Evolutionary conservation across 257 asterid species (phyloP).

Genomic region (Gentiana macrophylla): DNA sequence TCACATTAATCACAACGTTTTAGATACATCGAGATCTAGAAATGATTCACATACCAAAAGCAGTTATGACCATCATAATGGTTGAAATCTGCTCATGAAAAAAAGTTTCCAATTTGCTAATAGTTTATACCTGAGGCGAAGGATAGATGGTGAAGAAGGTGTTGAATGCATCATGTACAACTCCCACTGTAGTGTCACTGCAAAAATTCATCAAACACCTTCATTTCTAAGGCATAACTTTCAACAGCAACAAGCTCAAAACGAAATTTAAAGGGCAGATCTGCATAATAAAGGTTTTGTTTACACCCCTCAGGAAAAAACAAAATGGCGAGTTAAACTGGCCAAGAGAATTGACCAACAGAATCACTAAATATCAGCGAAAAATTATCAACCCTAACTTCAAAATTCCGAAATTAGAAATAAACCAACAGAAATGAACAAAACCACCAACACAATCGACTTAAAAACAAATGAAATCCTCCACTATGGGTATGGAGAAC

Average conservation of each 20-base stretch:
- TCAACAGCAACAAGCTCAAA: no score
- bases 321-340: no score
- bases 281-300: no score
- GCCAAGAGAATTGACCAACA: no score
- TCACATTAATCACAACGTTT: background rate
- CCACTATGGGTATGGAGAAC: background rate
- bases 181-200: constrained; percentile 68
- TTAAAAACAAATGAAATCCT: background rate
- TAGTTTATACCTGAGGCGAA: constrained; percentile 52
- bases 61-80: background rate
- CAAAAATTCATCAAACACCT: constrained; percentile 12
- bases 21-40: no score
- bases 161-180: constrained; percentile 76
- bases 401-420: background rate
- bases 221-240: no score
- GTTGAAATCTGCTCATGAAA: background rate
- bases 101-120: background rate
- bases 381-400: no score
- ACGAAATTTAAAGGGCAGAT: no score
- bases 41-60: background rate
- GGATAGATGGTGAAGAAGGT: constrained; percentile 89
- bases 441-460: background rate
- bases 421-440: background rate
- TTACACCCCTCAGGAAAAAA: no score
- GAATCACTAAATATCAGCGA: no score